Evolutionary conservation across 192 early-diverging fungal species (phyloP), one percentile per base, ranked within the genome.

Genomic region (Coemansia sp.): DNA sequence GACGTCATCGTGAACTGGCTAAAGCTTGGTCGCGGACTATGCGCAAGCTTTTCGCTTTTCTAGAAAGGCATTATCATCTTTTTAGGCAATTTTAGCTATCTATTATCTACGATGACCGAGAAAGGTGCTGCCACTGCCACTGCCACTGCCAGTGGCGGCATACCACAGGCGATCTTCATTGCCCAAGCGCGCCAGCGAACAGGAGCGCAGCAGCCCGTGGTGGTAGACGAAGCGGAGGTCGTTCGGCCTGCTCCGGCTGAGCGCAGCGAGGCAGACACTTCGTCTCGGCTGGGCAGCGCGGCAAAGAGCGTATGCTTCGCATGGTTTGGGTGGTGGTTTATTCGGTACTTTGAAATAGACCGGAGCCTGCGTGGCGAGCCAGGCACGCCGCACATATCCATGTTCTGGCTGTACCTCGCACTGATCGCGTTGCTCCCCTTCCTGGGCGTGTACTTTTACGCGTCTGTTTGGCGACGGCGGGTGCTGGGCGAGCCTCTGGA

Each of bases 341-440:
- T 81, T 9, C 73, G 63, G 19, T 72, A 76, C 24, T 76, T 72
- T 58, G 78, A 81, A 39, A 59, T 81, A 4, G 78, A 81, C 49
- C 78, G 78, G 40, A 75, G 78, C 25, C 46, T 81, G 57, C 67
- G 70, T 35, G 36, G 62, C 1, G 78, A 81, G 47, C 51, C 69
- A 20, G 58, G 27, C 3, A 66, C 78, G 15, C 78, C 78, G 12
- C 78, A 68, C 22, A 81, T 81, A 29, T 65, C 70, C 29, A 62
- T 65, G 70, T 11, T 27, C 15, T 81, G 78, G 78, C 38, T 81
- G 31, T 45, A 38, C n/a, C 40, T 74, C 9, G 56, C 78, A 20
- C 29, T 67, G 42, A 22, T 35, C 12, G 68, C 78, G 29, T 25
- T 71, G 20, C 27, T 69, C 37, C 78, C 78, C 4, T 81, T 81